Conservation (phyloP, 2,329 filamentous ascomycete species). For the Chrysoporthe austroafricana region DNA sequence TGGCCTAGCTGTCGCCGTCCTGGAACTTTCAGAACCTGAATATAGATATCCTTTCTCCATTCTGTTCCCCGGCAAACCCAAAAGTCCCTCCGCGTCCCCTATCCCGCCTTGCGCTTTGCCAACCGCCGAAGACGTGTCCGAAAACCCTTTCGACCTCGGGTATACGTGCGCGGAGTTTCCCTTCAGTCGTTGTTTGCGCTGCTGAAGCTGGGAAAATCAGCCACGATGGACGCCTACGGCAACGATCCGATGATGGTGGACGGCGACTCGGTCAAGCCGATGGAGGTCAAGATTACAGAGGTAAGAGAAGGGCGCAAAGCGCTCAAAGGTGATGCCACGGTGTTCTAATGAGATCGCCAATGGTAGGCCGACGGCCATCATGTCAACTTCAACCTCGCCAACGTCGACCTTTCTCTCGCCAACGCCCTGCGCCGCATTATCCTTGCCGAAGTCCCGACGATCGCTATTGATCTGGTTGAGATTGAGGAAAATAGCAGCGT, state of each 20-base stretch:
- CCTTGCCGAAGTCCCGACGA: conserved; percentile 90
- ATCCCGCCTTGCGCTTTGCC: background rate
- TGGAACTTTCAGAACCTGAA: background rate
- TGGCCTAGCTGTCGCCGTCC: background rate
- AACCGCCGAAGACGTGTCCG: background rate
- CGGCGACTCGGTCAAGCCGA: conserved; percentile 45
- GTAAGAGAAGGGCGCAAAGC: conserved; percentile 43
- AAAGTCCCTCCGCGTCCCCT: background rate
- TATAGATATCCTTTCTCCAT: background rate
- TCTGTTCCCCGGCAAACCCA: background rate
- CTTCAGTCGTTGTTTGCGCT: background rate
- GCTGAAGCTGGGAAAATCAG: background rate
- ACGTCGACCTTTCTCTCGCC: conserved; percentile 87
- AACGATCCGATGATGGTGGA: conserved; percentile 66
- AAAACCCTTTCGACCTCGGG: background rate
- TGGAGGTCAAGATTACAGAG: conserved; percentile 60
- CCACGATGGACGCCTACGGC: conserved; percentile 54
- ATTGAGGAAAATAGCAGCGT: conserved; percentile 94
- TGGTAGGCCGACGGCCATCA: conserved; percentile 74
- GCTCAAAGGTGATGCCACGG: background rate
- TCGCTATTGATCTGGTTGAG: conserved; percentile 94
- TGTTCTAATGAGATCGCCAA: conserved; percentile 31
- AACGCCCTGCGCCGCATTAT: conserved; percentile 91
- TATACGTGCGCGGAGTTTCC: background rate
- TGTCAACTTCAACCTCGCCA: conserved; percentile 89